Evolutionary conservation across 2,329 filamentous ascomycete species (phyloP), one percentile per base, ranked within the genome.

Genomic region (Phoma sp.): DNA sequence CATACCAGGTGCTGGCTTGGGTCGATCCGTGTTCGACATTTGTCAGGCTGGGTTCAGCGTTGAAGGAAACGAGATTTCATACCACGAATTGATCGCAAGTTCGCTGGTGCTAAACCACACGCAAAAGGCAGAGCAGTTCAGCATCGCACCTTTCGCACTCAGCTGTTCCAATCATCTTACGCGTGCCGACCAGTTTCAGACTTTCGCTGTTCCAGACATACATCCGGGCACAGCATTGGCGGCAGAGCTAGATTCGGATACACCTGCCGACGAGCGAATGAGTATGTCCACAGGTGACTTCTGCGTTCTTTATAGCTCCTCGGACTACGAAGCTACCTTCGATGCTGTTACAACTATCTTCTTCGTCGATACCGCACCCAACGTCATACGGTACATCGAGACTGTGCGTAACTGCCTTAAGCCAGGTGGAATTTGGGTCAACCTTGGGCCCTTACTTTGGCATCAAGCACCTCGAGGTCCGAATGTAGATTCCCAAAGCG

Each of bases 351-450:
- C 90, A 0, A 91, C 89, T 2, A 90, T 96, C 9, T 99, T 98
- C 78, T 99, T 99, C 78, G 88, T 99, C 53, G 96, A 99, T 73
- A 99, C 95, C 1, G 95, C 95, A 2, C 93, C 93, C 1, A 98
- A 99, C 71, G 73, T 97, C 29, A 89, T 98, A 48, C 85, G 89
- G 2, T 99, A 99, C 70, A 85, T 99, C 30, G 87, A 96, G 70
- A 88, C 92, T 1, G 90, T 98, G 49, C 79, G 78, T 37, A 84
- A 89, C 69, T 96, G 93, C 67, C 82, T 99, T 44, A 86, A 84
- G 62, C 80, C 85, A 0, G 89, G 89, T 24, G 95, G 95, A 0
- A 67, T 96, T 4, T 90, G 96, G 80, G 83, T 96, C 69, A 99
- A 99, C 68, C 79, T 96, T 23, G 95, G 95, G 0, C 95, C 95